These are phyloP conservation scores for Mycena filopes DNA, from an alignment of 768 basidiomycete genomes.

Conservation along the genomic window DNA sequence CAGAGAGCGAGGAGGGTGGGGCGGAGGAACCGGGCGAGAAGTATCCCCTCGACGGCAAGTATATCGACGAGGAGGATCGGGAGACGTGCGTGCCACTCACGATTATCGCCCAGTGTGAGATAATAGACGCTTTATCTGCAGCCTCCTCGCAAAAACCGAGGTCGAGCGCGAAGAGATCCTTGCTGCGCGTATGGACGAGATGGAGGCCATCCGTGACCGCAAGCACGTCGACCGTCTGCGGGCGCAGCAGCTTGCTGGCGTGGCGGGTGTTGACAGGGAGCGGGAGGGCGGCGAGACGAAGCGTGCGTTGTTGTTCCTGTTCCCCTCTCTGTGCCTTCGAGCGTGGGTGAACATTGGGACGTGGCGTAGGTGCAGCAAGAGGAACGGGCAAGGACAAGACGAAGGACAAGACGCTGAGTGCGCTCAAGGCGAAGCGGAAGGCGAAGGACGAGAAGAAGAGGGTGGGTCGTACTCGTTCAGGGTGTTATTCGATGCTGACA, in stretches of 20 bases:
- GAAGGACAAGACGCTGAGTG: conserved; percentile 83
- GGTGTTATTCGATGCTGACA: background rate
- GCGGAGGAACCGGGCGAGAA: conserved; percentile 54
- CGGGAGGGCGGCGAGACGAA: conserved; percentile 62
- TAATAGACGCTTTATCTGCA: conserved; percentile 45
- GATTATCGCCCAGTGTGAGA: conserved; percentile 39
- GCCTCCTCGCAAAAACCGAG: conserved; percentile 84
- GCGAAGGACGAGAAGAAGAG: conserved; percentile 91
- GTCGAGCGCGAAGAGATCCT: conserved; percentile 91
- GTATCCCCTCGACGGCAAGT: conserved; percentile 94
- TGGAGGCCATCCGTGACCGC: conserved; percentile 79
- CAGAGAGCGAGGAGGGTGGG: conserved; percentile 69
- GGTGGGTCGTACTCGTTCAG: conserved; percentile 68
- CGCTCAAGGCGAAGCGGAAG: conserved; percentile 86
- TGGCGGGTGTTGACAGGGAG: conserved; percentile 43
- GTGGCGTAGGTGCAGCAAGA: conserved; percentile 16
- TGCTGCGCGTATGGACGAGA: conserved; percentile 81
- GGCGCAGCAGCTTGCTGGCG: conserved; percentile 66
- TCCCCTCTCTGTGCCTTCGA: conserved; percentile 36
- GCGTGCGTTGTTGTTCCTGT: conserved; percentile 74
- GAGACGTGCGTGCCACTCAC: conserved; percentile 66
- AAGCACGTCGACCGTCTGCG: conserved; percentile 80
- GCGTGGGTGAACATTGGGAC: too few species aligned
- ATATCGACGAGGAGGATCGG: conserved; percentile 85
- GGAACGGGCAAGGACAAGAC: conserved; percentile 80